phyloP scores from a whole-genome alignment of 2,329 filamentous ascomycete species.

The Ophiostoma populinum region DNA sequence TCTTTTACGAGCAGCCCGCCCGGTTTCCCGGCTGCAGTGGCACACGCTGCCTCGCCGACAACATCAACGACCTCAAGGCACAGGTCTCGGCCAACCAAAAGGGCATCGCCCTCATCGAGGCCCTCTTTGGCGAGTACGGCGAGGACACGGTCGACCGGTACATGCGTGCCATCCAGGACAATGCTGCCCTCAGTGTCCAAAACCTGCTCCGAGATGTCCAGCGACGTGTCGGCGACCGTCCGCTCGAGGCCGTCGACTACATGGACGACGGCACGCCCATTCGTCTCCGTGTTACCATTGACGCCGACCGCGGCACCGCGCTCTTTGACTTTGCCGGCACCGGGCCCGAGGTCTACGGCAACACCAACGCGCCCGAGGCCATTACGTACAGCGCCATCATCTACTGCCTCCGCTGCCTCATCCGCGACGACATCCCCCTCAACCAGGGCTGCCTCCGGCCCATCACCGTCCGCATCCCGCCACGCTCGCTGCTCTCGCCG shows the following conservation, averaged over 20 bases:
- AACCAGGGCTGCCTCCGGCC: conserved; percentile 74
- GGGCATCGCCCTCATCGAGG: conserved; percentile 60
- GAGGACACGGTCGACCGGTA: conserved; percentile 66
- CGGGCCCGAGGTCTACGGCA: conserved; percentile 57
- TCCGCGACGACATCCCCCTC: conserved; percentile 65
- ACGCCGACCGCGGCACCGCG: conserved; percentile 56
- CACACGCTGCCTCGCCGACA: conserved; percentile 64
- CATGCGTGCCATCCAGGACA: conserved; percentile 68
- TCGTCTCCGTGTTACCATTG: conserved; percentile 55
- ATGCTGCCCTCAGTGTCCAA: conserved; percentile 60
- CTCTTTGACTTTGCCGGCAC: conserved; percentile 64
- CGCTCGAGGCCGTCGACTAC: conserved; percentile 60
- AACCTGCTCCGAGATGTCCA: conserved; percentile 56
- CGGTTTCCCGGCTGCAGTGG: conserved; percentile 60
- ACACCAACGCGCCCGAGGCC: conserved; percentile 62
- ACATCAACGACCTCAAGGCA: conserved; percentile 72
- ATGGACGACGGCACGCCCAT: conserved; percentile 82
- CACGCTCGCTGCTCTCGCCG: conserved; percentile 55
- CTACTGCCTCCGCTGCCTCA: conserved; percentile 67
- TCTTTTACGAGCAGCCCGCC: conserved; percentile 57
- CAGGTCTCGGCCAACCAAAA: conserved; percentile 79
- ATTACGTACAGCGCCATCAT: conserved; percentile 69
- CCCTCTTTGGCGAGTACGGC: conserved; percentile 61
- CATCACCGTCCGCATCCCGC: conserved; percentile 57
- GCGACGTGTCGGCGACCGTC: conserved; percentile 42